Percentiles rank a stretch among this genome's conserved stretches.
Evolutionary conservation across 2,329 filamentous ascomycete genomes (phyloP).

Genomic region (Clonostachys byssicola): DNA sequence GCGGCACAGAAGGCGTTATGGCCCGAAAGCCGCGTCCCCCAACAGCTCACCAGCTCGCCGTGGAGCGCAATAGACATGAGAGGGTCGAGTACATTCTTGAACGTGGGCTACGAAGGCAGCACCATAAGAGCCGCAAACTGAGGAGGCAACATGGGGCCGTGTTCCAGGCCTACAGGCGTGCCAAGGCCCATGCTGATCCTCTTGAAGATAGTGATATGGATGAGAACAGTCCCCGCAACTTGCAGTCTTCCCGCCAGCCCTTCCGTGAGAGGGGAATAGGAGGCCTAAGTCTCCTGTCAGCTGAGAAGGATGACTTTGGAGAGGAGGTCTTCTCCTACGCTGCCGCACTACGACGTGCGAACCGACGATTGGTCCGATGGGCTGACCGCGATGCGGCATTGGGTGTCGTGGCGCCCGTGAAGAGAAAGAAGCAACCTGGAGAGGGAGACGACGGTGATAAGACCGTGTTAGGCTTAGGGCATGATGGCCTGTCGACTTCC

Average conservation of each 20-base stretch:
- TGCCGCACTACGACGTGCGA: conserved; percentile 59
- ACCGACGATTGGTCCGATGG: conserved; percentile 69
- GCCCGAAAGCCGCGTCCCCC: conserved; percentile 66
- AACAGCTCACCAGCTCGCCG: conserved; percentile 77
- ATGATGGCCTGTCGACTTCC: conserved; percentile 4
- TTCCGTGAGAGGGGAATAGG: conserved; percentile 56
- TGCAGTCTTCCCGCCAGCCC: conserved; percentile 18
- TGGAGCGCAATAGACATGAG: conserved; percentile 73
- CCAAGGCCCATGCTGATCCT: conserved; percentile 49
- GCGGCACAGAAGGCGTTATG: conserved; percentile 49
- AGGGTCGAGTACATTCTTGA: conserved; percentile 80
- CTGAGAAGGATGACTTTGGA: conserved; percentile 70
- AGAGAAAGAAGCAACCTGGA: conserved; percentile 24
- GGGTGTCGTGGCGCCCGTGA: conserved; percentile 41
- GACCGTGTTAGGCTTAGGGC: conserved; percentile 4
- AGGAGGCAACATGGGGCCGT: conserved; percentile 64
- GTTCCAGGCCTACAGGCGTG: conserved; percentile 60
- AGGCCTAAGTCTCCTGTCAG: conserved; percentile 58
- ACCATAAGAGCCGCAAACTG: conserved; percentile 57
- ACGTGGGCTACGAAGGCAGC: conserved; percentile 63
- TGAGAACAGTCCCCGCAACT: conserved; percentile 27
- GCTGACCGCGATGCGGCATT: conserved; percentile 35
- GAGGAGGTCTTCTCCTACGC: conserved; percentile 68
- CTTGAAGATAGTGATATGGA: conserved; percentile 64
- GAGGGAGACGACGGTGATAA: conserved; percentile 12